These are phyloP conservation scores for Populus hybrid DNA, from an alignment of 441 rosid genomes.

Conservation along the genomic window DNA sequence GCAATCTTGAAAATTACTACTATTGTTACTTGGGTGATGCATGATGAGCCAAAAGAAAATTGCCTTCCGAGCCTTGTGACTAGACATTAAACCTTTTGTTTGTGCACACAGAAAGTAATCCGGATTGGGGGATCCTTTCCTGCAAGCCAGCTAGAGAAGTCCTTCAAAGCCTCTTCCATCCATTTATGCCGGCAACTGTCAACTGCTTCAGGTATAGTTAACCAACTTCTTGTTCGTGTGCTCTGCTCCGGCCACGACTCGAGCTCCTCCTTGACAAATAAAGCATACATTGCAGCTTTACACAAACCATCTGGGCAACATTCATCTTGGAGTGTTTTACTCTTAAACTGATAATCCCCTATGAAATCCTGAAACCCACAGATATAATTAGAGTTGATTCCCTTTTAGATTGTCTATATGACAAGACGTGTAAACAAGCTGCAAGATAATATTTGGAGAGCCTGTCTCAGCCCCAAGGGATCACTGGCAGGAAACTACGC, in stretches of 20 bases:
- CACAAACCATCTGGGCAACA: constrained; percentile 88
- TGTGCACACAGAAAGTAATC: constrained; percentile 24
- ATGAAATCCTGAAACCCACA: constrained; percentile 53
- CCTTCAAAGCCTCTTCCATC: constrained; percentile 81
- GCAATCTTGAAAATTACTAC: constrained; percentile 12
- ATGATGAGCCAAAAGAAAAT: not conserved
- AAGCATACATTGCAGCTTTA: constrained; percentile 81
- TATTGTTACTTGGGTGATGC: not conserved
- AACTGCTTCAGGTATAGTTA: constrained; percentile 60
- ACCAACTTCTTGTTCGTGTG: constrained; percentile 70
- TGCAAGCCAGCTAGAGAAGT: constrained; percentile 58
- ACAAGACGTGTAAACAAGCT: not conserved
- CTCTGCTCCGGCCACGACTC: constrained; percentile 80
- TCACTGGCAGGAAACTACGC: not conserved
- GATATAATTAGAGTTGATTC: not conserved
- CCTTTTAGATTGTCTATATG: not conserved
- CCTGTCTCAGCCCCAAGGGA: not conserved
- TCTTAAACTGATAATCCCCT: constrained; percentile 73
- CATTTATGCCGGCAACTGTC: constrained; percentile 78
- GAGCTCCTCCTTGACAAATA: constrained; percentile 75
- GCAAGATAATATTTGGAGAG: not conserved
- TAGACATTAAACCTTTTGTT: not conserved
- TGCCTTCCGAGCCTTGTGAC: not conserved
- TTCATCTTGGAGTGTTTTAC: constrained; percentile 90
- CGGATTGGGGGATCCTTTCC: constrained; percentile 20